These are phyloP conservation scores for Aspergillus hiratsukae DNA, from an alignment of 2,329 filamentous ascomycete genomes.

Conservation along the genomic window DNA sequence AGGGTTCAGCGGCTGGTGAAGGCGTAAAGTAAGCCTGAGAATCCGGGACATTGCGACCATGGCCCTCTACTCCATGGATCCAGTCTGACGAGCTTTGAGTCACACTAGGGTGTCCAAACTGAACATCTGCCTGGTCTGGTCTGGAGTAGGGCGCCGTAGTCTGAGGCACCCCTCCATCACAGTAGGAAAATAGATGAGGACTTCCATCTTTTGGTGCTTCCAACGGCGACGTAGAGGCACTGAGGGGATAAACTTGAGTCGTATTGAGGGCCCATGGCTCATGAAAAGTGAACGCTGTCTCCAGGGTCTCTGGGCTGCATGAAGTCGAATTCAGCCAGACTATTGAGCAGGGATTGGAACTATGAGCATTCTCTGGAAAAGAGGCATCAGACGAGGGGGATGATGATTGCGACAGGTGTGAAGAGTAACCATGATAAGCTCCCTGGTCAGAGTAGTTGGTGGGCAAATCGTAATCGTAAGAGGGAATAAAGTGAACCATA, in stretches of 20 bases:
- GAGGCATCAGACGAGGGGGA: slow-evolving; percentile 9
- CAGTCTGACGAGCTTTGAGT: slow-evolving; percentile 8
- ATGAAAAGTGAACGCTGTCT: slow-evolving; percentile 13
- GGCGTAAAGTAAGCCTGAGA: slow-evolving; percentile 8
- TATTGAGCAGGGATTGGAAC: slow-evolving; percentile 13
- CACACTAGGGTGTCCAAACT: slow-evolving; percentile 6
- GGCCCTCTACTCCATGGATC: slow-evolving; percentile 7
- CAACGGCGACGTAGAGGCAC: slow-evolving; percentile 9
- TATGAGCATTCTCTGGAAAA: slow-evolving; percentile 10
- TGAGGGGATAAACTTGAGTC: slow-evolving; percentile 10
- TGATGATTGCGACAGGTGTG: slow-evolving; percentile 16
- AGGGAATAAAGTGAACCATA: slow-evolving; percentile 22
- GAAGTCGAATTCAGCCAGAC: slow-evolving; percentile 22
- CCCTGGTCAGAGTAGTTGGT: slow-evolving; percentile 21
- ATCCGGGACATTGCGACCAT: slow-evolving; percentile 1
- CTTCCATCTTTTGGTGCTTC: slow-evolving; percentile 5
- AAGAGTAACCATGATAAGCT: slow-evolving; percentile 13
- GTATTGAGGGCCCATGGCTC: slow-evolving; percentile 10
- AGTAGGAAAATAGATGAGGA: slow-evolving; percentile 9
- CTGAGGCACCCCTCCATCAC: slow-evolving; percentile 7
- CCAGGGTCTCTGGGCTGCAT: slow-evolving; percentile 15
- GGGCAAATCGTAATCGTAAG: slow-evolving; percentile 15
- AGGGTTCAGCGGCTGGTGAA: slow-evolving; percentile 5
- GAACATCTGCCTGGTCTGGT: slow-evolving; percentile 11
- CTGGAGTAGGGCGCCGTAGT: slow-evolving; percentile 10